Evolutionary conservation across 345 rosid species (phyloP).

Genomic region (Raphanus raphanistrum): DNA sequence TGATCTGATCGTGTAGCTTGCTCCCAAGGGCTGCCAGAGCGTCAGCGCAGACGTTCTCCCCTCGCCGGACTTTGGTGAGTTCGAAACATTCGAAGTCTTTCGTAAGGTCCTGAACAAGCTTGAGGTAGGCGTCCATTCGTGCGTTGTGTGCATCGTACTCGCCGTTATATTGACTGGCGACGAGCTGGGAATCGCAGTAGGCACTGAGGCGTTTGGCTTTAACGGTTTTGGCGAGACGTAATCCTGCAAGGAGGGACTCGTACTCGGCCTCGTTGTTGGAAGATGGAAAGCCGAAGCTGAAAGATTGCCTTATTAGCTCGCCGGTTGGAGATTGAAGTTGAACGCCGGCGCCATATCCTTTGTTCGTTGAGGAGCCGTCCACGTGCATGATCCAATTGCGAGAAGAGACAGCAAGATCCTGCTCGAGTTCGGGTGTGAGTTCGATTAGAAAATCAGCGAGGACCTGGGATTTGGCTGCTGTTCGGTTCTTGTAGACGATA

Average conservation of each 20-base stretch:
- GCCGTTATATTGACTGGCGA: background rate
- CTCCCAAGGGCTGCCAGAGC: no score
- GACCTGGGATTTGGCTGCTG: no score
- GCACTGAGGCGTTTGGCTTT: background rate
- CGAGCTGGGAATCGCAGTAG: background rate
- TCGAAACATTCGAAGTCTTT: no score
- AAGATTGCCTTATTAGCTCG: background rate
- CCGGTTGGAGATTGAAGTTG: no score
- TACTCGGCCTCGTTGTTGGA: background rate
- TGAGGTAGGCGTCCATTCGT: background rate
- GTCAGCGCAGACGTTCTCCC: no score
- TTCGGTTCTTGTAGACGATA: no score
- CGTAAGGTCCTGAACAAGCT: no score
- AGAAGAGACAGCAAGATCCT: background rate
- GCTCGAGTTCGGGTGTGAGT: background rate
- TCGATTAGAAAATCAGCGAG: background rate
- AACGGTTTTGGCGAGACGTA: background rate
- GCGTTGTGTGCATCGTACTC: background rate
- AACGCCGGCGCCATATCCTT: no score
- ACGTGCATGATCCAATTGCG: background rate
- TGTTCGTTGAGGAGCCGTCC: no score
- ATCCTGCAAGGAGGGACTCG: background rate
- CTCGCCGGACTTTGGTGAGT: no score
- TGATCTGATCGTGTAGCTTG: no score
- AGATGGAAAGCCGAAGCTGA: background rate